Evolutionary conservation across 2,329 filamentous ascomycete genomes (phyloP).

Genomic region (Paecilomyces variotii): DNA sequence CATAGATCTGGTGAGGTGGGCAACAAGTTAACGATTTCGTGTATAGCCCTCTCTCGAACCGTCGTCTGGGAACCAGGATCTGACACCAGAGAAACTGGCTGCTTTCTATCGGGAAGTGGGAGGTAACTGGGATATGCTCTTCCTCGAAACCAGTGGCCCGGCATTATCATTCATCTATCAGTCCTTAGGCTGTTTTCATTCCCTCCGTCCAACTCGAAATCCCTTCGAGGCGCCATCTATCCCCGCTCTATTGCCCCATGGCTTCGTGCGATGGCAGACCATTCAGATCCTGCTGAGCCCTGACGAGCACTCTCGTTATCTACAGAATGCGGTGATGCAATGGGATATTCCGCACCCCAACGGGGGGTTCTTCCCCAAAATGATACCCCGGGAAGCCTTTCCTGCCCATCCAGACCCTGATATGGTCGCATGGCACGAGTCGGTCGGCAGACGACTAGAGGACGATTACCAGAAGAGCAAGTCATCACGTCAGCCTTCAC

Average conservation of each 20-base stretch:
- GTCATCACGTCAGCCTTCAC: constrained; percentile 24
- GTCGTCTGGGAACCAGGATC: constrained; percentile 24
- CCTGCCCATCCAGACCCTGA: constrained; percentile 65
- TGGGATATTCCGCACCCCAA: constrained; percentile 71
- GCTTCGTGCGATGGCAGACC: constrained; percentile 90
- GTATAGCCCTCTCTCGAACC: constrained; percentile 23
- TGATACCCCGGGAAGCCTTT: constrained; percentile 61
- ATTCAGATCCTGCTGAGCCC: constrained; percentile 83
- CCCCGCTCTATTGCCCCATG: constrained; percentile 72
- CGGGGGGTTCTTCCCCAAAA: constrained; percentile 49
- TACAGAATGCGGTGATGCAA: constrained; percentile 70
- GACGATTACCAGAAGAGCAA: constrained; percentile 47
- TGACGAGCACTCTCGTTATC: constrained; percentile 74
- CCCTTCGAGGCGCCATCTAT: constrained; percentile 68
- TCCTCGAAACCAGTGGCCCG: constrained; percentile 63
- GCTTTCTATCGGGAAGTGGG: constrained; percentile 68
- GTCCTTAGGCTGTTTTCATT: constrained; percentile 82
- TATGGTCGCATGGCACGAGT: constrained; percentile 81
- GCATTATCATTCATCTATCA: constrained; percentile 90
- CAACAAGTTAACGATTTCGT: background rate
- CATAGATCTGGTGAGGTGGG: background rate
- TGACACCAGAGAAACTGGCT: constrained; percentile 62
- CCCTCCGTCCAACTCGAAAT: constrained; percentile 62
- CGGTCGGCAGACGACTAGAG: constrained; percentile 62
- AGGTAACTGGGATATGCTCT: constrained; percentile 70